Conservation (phyloP, 805 yeast species). For the Blastobotrys muscicola region DNA sequence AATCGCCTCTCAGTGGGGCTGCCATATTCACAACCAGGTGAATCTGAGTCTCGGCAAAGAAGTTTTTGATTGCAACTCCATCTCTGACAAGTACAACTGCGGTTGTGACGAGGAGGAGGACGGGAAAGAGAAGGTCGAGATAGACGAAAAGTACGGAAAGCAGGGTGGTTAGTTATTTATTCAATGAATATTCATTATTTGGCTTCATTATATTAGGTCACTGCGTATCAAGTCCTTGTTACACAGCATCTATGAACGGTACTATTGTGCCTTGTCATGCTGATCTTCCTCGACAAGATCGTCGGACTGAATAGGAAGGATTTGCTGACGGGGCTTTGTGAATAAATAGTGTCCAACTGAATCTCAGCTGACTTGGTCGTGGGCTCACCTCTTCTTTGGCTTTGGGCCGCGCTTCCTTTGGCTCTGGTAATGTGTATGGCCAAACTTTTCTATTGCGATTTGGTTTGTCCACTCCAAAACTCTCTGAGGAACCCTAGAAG, state of each 20-base stretch:
- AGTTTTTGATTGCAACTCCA: conserved; percentile 73
- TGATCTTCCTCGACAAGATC: too few species aligned
- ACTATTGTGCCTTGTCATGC: too few species aligned
- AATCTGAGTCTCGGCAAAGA: conserved; percentile 61
- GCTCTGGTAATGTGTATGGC: conserved; percentile 24
- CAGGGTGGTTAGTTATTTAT: conserved; percentile 3
- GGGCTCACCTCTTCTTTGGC: conserved; percentile 7
- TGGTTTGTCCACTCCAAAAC: conserved; percentile 19
- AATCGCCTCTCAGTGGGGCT: conserved; percentile 92
- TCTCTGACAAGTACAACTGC: conserved; percentile 88
- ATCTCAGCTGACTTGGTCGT: neutral
- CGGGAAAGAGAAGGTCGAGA: conserved; percentile 27
- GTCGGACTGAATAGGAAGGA: too few species aligned
- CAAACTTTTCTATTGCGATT: conserved; percentile 15
- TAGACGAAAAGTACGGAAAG: conserved; percentile 4
- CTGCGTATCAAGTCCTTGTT: too few species aligned
- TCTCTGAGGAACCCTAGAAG: conserved; percentile 12
- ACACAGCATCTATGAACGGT: too few species aligned
- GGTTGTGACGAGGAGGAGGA: conserved; percentile 81
- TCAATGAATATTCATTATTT: neutral
- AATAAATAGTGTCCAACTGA: neutral
- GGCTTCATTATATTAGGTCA: too few species aligned
- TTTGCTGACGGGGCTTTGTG: neutral
- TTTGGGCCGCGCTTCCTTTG: conserved; percentile 15
- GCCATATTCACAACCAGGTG: conserved; percentile 82